Evolutionary conservation across 139 green algal species (phyloP), one percentile per base, ranked within the genome.

Genomic region (Micromonas pusilla): DNA sequence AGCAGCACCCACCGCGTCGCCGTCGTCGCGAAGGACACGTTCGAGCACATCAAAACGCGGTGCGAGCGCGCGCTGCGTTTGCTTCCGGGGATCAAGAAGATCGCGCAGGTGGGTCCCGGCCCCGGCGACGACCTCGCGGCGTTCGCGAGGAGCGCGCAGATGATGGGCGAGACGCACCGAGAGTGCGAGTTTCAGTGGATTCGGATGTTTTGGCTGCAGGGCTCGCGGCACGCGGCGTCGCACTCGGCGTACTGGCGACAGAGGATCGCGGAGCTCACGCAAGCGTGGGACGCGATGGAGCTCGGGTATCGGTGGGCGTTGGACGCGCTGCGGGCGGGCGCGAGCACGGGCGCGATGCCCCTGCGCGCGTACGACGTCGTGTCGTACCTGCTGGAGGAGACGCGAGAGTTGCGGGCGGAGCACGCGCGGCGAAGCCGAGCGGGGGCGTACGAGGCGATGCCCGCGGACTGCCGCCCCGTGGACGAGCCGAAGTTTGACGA

Each of bases 151-250:
- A 52, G 66, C 28, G 21, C 32, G 5, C 66, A 68, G 26, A 5
- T 36, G n/a, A 20, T 74, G 5, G 66, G 31, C 13, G 66, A 74
- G 66, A 28, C 25, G 32, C 66, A 74, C 32, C 33, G 32, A 4
- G 66, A 74, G 66, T 9, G 62, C 4, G 66, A 74, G 32, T 74
- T 74, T 53, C 66, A 74, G 32, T 74, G 66, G 66, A 52, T 74
- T n/a, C 30, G 66, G 32, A 74, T 74, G 66, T 74, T 74, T n/a
- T 74, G 32, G 30, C 66, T 74, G 33, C 66, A 74, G 32, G 66
- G 66, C 33, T 9, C 20, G 23, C 5, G 25, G 32, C 66, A 74
- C 32, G 66, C 66, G 66, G 66, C 20, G 32, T 21, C 9, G 6
- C 66, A 74, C 66, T 9, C 19, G 6, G 66, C 13, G 33, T 74